phyloP scores from a whole-genome alignment of 1,284 basidiomycete species.

The Tilletia indica region DNA sequence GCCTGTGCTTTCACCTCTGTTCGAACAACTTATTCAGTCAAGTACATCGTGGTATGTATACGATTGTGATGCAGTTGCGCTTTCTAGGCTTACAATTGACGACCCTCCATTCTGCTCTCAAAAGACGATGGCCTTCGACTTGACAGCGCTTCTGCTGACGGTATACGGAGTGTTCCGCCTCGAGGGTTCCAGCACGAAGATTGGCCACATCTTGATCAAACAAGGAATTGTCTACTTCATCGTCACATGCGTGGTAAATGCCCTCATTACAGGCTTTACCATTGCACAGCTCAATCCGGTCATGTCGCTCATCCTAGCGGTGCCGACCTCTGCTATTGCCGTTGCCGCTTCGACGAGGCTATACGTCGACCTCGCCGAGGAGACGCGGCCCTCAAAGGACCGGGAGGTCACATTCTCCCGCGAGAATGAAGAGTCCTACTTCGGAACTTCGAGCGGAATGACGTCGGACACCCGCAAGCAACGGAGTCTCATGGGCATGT shows the following conservation, averaged over 20 bases:
- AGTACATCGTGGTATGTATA: conserved; percentile 28
- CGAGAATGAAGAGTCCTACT: conserved; percentile 18
- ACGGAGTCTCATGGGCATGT: background rate
- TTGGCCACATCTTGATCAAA: conserved; percentile 35
- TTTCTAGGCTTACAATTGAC: background rate
- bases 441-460: background rate
- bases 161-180: conserved; percentile 38
- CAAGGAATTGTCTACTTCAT: conserved; percentile 45
- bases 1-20: conserved; percentile 29
- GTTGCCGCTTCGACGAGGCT: conserved; percentile 38
- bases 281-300: conserved; percentile 36
- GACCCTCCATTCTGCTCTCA: too few species aligned
- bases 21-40: conserved; percentile 27
- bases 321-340: conserved; percentile 34
- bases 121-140: conserved; percentile 32
- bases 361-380: conserved; percentile 36
- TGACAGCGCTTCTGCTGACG: conserved; percentile 36
- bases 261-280: conserved; percentile 34
- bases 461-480: background rate
- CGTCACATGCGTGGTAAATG: conserved; percentile 34
- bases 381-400: conserved; percentile 27
- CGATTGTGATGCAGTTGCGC: background rate
- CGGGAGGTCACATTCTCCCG: conserved; percentile 8
- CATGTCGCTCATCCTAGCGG: conserved; percentile 38
- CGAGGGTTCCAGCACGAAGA: conserved; percentile 28